Base-by-base conservation (phyloP, 306 rosid species). In the Delonix regia region DNA sequence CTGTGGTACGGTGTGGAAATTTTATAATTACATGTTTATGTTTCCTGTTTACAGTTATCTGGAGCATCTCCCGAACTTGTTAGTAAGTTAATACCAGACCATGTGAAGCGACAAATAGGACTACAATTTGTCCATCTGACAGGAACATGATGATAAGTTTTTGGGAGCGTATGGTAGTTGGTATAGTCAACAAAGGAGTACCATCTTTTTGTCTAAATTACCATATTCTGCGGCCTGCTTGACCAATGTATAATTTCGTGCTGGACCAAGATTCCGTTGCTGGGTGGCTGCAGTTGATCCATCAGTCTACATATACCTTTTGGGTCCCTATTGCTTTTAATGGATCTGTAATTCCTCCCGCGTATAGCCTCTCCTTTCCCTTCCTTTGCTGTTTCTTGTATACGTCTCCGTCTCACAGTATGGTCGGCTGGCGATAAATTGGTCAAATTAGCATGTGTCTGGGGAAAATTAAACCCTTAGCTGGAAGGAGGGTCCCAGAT, bases 31-130 rank as follows among this genome's bases (percentile, higher is more conserved):
- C 49, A 33, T 56, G 62, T 38, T 34, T 45, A 12, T 76, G 24
- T 62, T 69, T 66, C 70, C 66, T 70, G 33, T 42, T 82, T 76
- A 51, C 97, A 94, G 99, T 71, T 90, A 70, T 59, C 91, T 0
- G 90, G 97, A 34, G 88, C 97, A 15, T 89, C 99, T 51, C 90
- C 95, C 12, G 99, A 94, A 82, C 97, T 94, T 42, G 63, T 90
- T 72, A 87, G 88, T 62, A 90, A 77, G 93, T 88, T 94, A 86
- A 87, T 94, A 83, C 99, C 99, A 13, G 97, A 94, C 57, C 92
- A 90, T 30, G 85, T 86, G 90, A 92, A 94, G 89, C 90, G 97
- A 65, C 97, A 94, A 76, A 86, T 88, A 65, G 95, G 97, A 44
- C 87, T 76, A 64, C 86, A 86, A 59, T 80, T 89, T 81, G 74